Base-by-base conservation (phyloP, 2,329 filamentous ascomycete species). In the Xylaria sp. region DNA sequence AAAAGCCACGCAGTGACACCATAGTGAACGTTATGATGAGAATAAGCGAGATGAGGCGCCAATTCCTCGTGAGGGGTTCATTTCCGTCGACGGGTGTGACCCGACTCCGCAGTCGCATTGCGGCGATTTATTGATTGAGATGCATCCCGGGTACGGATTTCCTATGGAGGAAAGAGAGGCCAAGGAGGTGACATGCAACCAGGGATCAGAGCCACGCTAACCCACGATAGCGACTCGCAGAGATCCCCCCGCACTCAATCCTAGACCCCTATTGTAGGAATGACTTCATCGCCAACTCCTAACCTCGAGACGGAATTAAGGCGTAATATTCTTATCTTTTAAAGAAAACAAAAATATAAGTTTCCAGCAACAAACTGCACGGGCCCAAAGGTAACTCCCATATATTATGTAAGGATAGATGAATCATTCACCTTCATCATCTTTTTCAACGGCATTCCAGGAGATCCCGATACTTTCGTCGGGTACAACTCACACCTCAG, bases 11-110 rank as follows among this genome's bases (percentile, higher is more conserved):
- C 42, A 72, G 42, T 7, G 66, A 56, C 46, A 59, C 69, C 71
- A 74, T 74, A 15, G 54, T 70, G 40, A 66, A 15, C 15, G 71
- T 36, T 13, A 65, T 20, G 46, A 67, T 31, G 49, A 74, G 26
- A 10, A 71, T 54, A 26, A 61, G 53, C 60, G 70, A 56, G 20
- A 67, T 53, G 51, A 63, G 56, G 36, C 62, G 57, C 66, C 69
- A 40, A 17, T 51, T 60, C 20, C 62, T 54, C 42, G 13, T 49
- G 68, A 68, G 68, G 68, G 68, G 56, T 51, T 64, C 44, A 57
- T 58, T 60, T 44, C 46, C 6, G 28, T 31, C 13, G 61, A 48
- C 54, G 36, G 28, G 31, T 20, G 51, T 62, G 44, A 23, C 56
- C 51, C 26, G 59, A 20, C 59, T 66, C 56, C 56, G 63, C 60